phyloP scores from a whole-genome alignment of 2,329 filamentous ascomycete species.

The Plectosphaerella cucumerina region DNA sequence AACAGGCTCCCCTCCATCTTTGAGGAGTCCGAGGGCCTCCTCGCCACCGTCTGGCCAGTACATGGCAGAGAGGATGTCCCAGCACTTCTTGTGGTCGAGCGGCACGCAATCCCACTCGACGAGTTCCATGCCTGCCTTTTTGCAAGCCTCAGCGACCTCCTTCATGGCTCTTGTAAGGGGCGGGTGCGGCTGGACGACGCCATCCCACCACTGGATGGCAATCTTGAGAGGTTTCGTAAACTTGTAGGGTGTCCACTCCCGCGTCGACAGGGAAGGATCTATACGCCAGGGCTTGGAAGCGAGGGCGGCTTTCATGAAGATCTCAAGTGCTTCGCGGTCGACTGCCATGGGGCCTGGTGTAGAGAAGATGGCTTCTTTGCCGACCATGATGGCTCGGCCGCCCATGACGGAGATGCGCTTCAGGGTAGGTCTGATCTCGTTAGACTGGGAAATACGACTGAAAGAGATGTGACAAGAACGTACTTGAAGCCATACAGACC shows the following conservation, averaged over 20 bases:
- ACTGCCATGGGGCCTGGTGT: constrained; percentile 61
- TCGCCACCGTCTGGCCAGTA: constrained; percentile 47
- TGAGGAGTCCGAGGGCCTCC: constrained; percentile 35
- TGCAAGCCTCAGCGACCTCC: constrained; percentile 35
- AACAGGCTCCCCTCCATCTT: constrained; percentile 41
- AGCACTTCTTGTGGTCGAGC: constrained; percentile 10
- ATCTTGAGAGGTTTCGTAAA: constrained; percentile 42
- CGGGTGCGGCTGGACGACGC: constrained; percentile 60
- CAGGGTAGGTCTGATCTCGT: background rate
- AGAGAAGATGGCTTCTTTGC: constrained; percentile 60
- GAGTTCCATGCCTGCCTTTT: constrained; percentile 43
- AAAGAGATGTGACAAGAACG: background rate
- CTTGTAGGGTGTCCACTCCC: constrained; percentile 40
- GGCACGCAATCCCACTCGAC: constrained; percentile 40
- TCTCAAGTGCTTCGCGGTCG: constrained; percentile 48
- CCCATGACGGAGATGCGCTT: constrained; percentile 1
- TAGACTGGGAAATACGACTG: too few relatives aligned
- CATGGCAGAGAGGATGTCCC: constrained; percentile 25
- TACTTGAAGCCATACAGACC: constrained; percentile 1
- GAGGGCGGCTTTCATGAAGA: constrained; percentile 50
- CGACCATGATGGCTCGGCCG: constrained; percentile 53
- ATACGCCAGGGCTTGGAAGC: constrained; percentile 49
- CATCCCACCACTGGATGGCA: constrained; percentile 62
- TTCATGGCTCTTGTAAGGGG: constrained; percentile 56
- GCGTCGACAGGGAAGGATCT: constrained; percentile 55